phyloP scores from a whole-genome alignment of 345 rosid species.

The Salix dunnii region DNA sequence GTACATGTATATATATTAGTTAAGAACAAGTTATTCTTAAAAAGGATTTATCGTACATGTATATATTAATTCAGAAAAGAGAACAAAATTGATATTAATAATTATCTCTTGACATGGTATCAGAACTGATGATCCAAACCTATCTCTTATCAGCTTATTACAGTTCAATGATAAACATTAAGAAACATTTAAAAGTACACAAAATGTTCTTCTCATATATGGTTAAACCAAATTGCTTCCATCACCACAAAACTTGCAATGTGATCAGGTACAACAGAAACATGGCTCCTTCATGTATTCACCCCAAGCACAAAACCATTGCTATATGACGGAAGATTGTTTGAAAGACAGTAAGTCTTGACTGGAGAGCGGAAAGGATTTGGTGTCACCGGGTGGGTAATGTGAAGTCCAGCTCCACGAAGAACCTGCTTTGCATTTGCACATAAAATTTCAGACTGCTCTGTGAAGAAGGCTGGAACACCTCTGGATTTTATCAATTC shows the following conservation, averaged over 20 bases:
- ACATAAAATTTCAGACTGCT: slow-evolving; percentile 49
- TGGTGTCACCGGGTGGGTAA: slow-evolving; percentile 37
- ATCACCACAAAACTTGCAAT: neutral
- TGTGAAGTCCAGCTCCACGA: slow-evolving; percentile 42
- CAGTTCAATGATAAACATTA: too few species aligned
- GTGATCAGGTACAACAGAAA: neutral
- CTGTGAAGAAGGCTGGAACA: slow-evolving; percentile 47
- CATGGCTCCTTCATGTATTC: slow-evolving; percentile 24
- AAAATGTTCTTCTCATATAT: too few species aligned
- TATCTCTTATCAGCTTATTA: too few species aligned
- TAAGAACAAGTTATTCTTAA: too few species aligned
- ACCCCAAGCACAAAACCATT: slow-evolving; percentile 43
- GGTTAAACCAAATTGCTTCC: neutral
- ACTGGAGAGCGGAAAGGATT: slow-evolving; percentile 40
- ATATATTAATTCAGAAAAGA: too few species aligned
- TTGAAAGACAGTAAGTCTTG: slow-evolving; percentile 23
- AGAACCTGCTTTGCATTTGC: slow-evolving; percentile 43
- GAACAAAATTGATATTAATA: too few species aligned
- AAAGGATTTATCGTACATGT: too few species aligned
- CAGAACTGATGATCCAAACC: too few species aligned
- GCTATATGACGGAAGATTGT: slow-evolving; percentile 44
- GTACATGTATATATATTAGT: too few species aligned
- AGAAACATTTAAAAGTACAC: too few species aligned
- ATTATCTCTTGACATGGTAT: too few species aligned
- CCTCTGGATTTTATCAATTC: slow-evolving; percentile 35